Conservation (phyloP, 179 eudicot species). For the Drosera spatulata region DNA sequence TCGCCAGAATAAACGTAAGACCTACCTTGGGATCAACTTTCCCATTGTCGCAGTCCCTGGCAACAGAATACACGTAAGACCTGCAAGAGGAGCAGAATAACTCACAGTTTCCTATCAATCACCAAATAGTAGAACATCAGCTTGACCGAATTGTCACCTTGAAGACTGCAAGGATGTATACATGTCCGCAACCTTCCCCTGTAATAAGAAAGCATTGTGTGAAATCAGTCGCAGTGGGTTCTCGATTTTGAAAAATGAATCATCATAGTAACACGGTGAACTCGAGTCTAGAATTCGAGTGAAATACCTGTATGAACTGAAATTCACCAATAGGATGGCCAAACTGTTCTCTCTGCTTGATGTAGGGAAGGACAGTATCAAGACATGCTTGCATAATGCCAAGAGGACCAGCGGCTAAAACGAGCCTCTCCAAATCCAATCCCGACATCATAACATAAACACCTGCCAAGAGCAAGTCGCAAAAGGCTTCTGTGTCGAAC, state of each 20-base stretch:
- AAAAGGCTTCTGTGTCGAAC: background rate
- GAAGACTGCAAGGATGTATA: slow-evolving; percentile 92
- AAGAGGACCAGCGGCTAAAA: slow-evolving; percentile 81
- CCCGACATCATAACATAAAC: slow-evolving; percentile 99
- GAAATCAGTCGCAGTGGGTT: background rate
- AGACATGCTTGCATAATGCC: slow-evolving; percentile 97
- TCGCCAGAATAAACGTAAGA: background rate
- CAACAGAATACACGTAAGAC: slow-evolving; percentile 93
- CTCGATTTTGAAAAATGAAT: background rate
- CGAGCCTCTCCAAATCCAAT: slow-evolving; percentile 91
- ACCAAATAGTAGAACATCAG: background rate
- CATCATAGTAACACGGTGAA: background rate
- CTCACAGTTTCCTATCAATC: background rate
- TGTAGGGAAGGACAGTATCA: slow-evolving; percentile 87
- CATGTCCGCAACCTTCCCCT: slow-evolving; percentile 98
- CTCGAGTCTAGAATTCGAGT: background rate
- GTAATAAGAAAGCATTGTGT: slow-evolving; percentile 18
- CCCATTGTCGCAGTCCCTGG: slow-evolving; percentile 88
- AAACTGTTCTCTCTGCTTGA: slow-evolving; percentile 90
- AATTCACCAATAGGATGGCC: slow-evolving; percentile 95
- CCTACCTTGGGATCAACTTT: slow-evolving; percentile 64
- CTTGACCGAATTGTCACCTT: slow-evolving; percentile 26
- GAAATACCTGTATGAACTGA: slow-evolving; percentile 82
- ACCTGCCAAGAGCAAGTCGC: slow-evolving; percentile 30
- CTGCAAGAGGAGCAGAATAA: slow-evolving; percentile 23